Percentiles rank a stretch among this genome's conserved stretches.
These are phyloP conservation scores for Amylocarpus encephaloides DNA, from an alignment of 2,329 filamentous ascomycete species.

Conservation along the genomic window DNA sequence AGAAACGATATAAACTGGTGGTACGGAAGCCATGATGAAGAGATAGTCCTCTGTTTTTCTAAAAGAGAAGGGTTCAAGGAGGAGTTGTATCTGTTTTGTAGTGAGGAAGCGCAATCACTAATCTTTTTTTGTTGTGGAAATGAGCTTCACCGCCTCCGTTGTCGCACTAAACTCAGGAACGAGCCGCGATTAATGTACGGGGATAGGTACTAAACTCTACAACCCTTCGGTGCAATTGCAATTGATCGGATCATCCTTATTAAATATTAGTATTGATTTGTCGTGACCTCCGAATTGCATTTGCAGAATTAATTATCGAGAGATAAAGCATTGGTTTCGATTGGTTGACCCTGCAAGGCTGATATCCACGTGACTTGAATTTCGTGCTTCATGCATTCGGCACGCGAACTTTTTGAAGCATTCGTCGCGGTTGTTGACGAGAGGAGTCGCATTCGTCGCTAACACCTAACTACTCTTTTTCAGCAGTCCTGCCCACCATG, in stretches of 20 bases:
- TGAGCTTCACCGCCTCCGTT: constrained; percentile 10
- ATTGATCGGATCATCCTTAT: too few species aligned
- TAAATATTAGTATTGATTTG: too few species aligned
- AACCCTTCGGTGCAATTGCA: too few species aligned
- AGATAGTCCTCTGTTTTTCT: background rate
- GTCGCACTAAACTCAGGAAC: background rate
- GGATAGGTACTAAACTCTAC: background rate
- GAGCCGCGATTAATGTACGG: background rate
- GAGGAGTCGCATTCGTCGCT: constrained; percentile 14
- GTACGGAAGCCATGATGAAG: constrained; percentile 66
- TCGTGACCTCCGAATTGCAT: too few species aligned
- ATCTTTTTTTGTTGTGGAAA: constrained; percentile 6
- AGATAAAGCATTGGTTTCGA: background rate
- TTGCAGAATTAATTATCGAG: too few species aligned
- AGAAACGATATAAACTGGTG: constrained; percentile 93
- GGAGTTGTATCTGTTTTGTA: background rate
- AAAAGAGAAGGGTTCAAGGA: background rate
- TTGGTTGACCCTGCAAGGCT: constrained; percentile 6
- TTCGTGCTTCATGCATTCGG: background rate
- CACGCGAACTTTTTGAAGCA: constrained; percentile 23
- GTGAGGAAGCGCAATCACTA: constrained; percentile 5
- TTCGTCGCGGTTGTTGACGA: constrained; percentile 13
- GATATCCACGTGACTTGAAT: constrained; percentile 22
- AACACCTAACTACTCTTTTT: constrained; percentile 1
- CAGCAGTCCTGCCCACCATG: constrained; percentile 44